Evolutionary conservation across 192 early-diverging fungal species (phyloP), one percentile per base, ranked within the genome.

Genomic region (Oehlia diaphana): DNA sequence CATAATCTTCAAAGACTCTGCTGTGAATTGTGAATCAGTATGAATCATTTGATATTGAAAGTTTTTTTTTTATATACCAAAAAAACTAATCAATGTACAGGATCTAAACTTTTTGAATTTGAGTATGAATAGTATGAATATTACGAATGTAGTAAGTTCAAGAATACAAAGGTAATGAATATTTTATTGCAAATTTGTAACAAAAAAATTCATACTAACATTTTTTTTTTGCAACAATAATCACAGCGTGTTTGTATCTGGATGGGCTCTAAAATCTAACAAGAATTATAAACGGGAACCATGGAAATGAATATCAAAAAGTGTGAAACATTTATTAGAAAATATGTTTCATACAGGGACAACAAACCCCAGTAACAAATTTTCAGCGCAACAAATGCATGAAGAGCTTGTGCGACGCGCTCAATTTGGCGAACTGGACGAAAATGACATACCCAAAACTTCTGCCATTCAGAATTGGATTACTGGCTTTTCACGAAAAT

Each of bases 391-490:
- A 68, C 31, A 68, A 68, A 68, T 68, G 13, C 33, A 68, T 68
- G 35, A 68, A 68, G 33, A 68, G 16, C 33, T 68, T 35, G 9
- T 42, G 16, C 6, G 35, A 37, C 14, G 6, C 3, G 35, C 35
- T 68, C 13, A 68, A 68, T 1, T 16, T 21, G 33, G 6, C 4
- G 13, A 37, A 37, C 4, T 68, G 5, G 2, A 68, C 16, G 7
- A 68, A 68, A 68, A 35, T 68, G 6, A 68, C 35, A 37, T 68
- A 16, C 19, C 35, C 4, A 68, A 68, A 39, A 14, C 35, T 35
- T 68, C 66, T 42, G 21, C 66, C 19, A 68, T 68, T 39, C 26
- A 68, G 9, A 68, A 68, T 68, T 68, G 13, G 14, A 68, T 68
- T 39, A 35, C 66, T 35, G 33, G 13, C 4, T 68, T 68, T 3